These are phyloP conservation scores for Adenanthera pavonina DNA, from an alignment of 306 rosid genomes.

Conservation along the genomic window DNA sequence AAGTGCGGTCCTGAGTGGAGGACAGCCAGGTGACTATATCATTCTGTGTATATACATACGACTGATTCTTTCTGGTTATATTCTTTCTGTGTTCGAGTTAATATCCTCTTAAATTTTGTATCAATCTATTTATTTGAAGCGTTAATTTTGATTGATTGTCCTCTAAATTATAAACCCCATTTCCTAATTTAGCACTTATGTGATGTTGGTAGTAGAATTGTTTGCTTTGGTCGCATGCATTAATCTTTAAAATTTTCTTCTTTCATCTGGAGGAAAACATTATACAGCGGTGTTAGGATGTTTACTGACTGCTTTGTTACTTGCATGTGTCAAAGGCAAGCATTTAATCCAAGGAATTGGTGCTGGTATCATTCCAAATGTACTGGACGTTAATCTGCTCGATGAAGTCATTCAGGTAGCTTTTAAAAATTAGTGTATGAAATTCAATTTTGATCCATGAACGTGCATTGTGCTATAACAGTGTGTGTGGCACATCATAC, in stretches of 20 bases:
- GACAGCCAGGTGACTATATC: slow-evolving; percentile 62
- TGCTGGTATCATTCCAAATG: slow-evolving; percentile 58
- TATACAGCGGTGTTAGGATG: background rate
- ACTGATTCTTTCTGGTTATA: background rate
- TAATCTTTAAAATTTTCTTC: background rate
- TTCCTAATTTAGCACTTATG: slow-evolving; percentile 8
- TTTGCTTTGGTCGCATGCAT: background rate
- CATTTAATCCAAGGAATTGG: slow-evolving; percentile 87
- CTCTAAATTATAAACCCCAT: background rate
- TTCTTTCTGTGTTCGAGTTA: background rate
- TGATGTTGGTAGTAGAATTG: background rate
- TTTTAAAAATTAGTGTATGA: slow-evolving; percentile 18
- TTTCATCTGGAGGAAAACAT: slow-evolving; percentile 17
- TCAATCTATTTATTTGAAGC: background rate
- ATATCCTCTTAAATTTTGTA: background rate
- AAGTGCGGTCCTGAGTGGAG: slow-evolving; percentile 84
- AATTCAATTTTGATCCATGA: slow-evolving; percentile 27
- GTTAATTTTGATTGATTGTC: background rate
- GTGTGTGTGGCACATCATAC: background rate
- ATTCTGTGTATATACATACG: background rate
- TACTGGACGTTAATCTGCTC: slow-evolving; percentile 61
- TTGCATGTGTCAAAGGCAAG: slow-evolving; percentile 52
- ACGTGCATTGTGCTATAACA: slow-evolving; percentile 1
- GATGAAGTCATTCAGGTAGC: slow-evolving; percentile 76
- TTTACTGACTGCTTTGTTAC: slow-evolving; percentile 20